These are phyloP conservation scores for Saturnispora gosingensis DNA, from an alignment of 805 yeast species.

Conservation along the genomic window DNA sequence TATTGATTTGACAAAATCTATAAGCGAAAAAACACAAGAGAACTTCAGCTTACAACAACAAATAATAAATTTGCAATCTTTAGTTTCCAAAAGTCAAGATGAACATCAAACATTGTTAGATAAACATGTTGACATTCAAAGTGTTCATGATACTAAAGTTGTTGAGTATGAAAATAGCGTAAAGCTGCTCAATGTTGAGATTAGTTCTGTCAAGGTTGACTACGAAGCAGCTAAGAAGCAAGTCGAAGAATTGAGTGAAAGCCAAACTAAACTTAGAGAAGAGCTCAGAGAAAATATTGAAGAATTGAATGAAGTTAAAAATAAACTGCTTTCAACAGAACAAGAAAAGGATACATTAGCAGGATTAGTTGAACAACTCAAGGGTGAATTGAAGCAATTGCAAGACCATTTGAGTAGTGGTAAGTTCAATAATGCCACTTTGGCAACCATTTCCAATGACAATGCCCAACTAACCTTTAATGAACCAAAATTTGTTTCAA, in stretches of 20 bases:
- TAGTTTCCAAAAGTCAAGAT: constrained; percentile 44
- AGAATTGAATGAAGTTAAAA: constrained; percentile 52
- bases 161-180: constrained; percentile 41
- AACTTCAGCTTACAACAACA: constrained; percentile 63
- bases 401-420: constrained; percentile 23
- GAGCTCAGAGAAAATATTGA: constrained; percentile 55
- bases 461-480: constrained; percentile 12
- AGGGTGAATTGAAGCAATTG: constrained; percentile 30
- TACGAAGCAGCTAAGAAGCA: constrained; percentile 48
- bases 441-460: constrained; percentile 10
- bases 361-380: constrained; percentile 47
- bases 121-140: constrained; percentile 45
- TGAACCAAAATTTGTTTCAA: constrained; percentile 6
- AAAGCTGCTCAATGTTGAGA: constrained; percentile 43
- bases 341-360: constrained; percentile 60
- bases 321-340: constrained; percentile 47
- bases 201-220: constrained; percentile 44
- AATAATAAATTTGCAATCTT: constrained; percentile 42
- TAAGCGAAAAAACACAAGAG: constrained; percentile 72
- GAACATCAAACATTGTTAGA: constrained; percentile 46
- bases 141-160: constrained; percentile 36
- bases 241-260: constrained; percentile 49
- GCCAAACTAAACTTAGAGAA: constrained; percentile 53
- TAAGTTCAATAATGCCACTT: constrained; percentile 12
- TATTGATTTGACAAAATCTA: constrained; percentile 83